phyloP scores from a whole-genome alignment of 345 rosid species.

The Aethionema arabicum region DNA sequence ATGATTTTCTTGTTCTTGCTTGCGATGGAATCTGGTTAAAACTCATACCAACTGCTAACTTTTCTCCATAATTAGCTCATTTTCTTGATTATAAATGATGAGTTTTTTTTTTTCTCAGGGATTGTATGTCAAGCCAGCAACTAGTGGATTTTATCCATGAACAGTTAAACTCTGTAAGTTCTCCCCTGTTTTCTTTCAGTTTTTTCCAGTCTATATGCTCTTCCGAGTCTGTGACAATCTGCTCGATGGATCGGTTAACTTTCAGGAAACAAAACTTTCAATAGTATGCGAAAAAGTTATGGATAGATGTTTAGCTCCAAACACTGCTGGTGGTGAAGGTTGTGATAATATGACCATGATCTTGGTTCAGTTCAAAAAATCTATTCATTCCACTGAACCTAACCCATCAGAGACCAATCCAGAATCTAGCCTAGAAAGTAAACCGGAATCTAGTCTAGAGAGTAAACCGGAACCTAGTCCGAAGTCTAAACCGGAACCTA shows the following conservation, averaged over 20 bases:
- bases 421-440: conserved; percentile 2
- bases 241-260: neutral
- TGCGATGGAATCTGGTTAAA: conserved; percentile 82
- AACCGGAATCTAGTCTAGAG: neutral
- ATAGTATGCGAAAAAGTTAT: conserved; percentile 74
- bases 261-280: conserved; percentile 84
- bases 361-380: conserved; percentile 74
- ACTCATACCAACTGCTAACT: neutral
- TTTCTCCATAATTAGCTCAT: neutral
- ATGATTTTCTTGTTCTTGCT: conserved; percentile 78
- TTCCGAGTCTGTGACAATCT: conserved; percentile 13
- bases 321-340: conserved; percentile 75
- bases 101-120: conserved; percentile 44
- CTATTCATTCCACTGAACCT: conserved; percentile 11
- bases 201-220: neutral
- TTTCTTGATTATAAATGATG: conserved; percentile 23
- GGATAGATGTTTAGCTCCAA: conserved; percentile 86
- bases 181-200: neutral
- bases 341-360: conserved; percentile 99
- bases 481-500: neutral
- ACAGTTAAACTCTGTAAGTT: conserved; percentile 50
- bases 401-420: conserved; percentile 16
- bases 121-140: conserved; percentile 86
- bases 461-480: neutral
- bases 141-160: conserved; percentile 70